Evolutionary conservation across 192 early-diverging fungal species (phyloP).

Genomic region (Linnemannia exigua): DNA sequence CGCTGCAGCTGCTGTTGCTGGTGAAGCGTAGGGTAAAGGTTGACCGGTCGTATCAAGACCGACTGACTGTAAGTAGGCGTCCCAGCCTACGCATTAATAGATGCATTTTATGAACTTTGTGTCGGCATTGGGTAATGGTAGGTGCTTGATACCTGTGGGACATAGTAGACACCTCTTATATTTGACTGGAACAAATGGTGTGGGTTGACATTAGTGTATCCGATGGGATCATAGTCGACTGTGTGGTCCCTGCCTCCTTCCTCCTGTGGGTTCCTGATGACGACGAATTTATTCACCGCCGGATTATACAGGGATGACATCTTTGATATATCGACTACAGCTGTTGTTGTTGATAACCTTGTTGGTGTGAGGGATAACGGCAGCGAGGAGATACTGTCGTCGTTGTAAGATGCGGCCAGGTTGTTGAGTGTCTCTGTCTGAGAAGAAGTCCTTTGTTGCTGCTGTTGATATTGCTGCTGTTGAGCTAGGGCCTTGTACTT

Average conservation of each 20-base stretch:
- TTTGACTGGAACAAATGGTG: background rate
- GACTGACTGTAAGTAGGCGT: background rate
- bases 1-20: no score
- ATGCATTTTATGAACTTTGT: background rate
- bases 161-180: background rate
- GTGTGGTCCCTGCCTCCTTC: background rate
- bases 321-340: background rate
- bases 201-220: background rate
- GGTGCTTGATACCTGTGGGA: background rate
- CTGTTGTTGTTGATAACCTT: background rate
- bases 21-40: background rate
- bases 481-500: background rate
- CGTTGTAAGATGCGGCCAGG: background rate
- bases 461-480: background rate
- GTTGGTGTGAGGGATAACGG: background rate
- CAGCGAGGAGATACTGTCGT: background rate
- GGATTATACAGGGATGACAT: background rate
- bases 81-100: background rate
- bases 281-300: background rate
- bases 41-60: background rate
- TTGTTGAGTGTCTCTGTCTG: background rate
- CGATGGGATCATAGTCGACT: background rate
- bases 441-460: background rate
- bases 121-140: background rate
- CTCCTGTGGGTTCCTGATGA: background rate